Evolutionary conservation across 75 land plant species (phyloP), one percentile per base, ranked within the genome.

Genomic region (Picea sitchensis): DNA sequence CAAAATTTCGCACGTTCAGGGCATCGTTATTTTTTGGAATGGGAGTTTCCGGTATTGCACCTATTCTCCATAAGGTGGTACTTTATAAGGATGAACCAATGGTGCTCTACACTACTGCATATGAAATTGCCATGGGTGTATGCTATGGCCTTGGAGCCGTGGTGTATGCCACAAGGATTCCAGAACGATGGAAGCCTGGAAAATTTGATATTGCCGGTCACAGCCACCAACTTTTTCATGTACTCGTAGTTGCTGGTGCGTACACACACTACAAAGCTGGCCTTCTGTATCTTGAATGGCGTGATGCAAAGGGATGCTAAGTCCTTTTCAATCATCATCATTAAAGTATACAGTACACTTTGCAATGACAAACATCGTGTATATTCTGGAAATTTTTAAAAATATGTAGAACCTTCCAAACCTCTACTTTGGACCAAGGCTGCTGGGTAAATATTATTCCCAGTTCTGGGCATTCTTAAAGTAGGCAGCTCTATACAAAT

Each of bases 131-230:
- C 54, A 97, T 97, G 99, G 98, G 98, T 15, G 20, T 81, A 7
- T 85, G 89, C 34, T 97, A 97, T 73, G 99, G 94, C 2, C 36
- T 95, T 63, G 99, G 99, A 47, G 99, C 92, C 20, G 76, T 97
- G 44, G 85, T 97, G 3, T 97, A 97, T 85, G 99, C 98, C 15
- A 90, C 89, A 0, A 83, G 99, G 51, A 85, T 97, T 68, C 99
- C 99, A 0, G 99, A 97, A 79, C 78, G 95, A 34, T 97, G 99
- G 99, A 95, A 82, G 85, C 99, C 99, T 26, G 99, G 99, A 51
- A 91, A 84, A 59, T 97, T 97, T 77, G 99, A 97, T 86, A 92
- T 97, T 79, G 95, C 92, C 0, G 99, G 99, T 41, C 88, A 95
- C 78, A 97, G 99, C 77, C 99, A 97, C 63, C 99, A 97, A 84